Base-by-base conservation (phyloP, 2,329 filamentous ascomycete species). In the Fusarium clavum region DNA sequence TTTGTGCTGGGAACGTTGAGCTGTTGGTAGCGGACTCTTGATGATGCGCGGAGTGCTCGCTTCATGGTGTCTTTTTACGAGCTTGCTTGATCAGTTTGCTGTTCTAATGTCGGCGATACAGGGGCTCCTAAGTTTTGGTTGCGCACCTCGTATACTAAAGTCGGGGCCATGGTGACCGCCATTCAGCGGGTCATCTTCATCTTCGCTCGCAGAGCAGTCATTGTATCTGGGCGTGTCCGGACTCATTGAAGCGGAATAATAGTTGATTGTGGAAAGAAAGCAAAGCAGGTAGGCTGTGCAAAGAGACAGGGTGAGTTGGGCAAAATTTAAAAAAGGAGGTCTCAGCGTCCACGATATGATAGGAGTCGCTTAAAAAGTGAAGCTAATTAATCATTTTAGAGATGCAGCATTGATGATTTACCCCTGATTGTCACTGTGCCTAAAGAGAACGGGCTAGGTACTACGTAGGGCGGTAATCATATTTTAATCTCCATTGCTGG, bases 171-270 rank as follows among this genome's bases (percentile, higher is more conserved):
- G 61, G n/a, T 66, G 63, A 55, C 52, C 30, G 13, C 49, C 49
- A 44, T 46, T 66, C 44, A 67, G 20, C 48, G 63, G 63, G 59
- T 70, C 68, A 25, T 70, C 68, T 45, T 70, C 68, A 41, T 70
- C 68, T 61, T 70, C 68, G 68, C 68, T 71, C 59, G 64, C 68
- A 71, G 68, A 68, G 59, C 68, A 69, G 34, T 71, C 68, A 67
- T 70, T 70, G 48, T 69, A 71, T 60, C 68, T 70, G 48, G 68
- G 34, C n/a, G 68, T 60, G 41, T 70, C 68, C 12, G 68, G 63
- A 70, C 68, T 71, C 68, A 70, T 70, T 65, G 64, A 57, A 62
- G 32, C 52, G 53, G 30, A 46, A 25, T 24, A 38, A 38, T 22
- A 20, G 34, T n/a, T 27, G n/a, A 24, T 25, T 59, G 41, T 55